A percentile compares a stretch with the other conserved stretches of the same genome.
phyloP scores from a whole-genome alignment of 352 stramenopile genomes.

The Pythium dissotocum region DNA sequence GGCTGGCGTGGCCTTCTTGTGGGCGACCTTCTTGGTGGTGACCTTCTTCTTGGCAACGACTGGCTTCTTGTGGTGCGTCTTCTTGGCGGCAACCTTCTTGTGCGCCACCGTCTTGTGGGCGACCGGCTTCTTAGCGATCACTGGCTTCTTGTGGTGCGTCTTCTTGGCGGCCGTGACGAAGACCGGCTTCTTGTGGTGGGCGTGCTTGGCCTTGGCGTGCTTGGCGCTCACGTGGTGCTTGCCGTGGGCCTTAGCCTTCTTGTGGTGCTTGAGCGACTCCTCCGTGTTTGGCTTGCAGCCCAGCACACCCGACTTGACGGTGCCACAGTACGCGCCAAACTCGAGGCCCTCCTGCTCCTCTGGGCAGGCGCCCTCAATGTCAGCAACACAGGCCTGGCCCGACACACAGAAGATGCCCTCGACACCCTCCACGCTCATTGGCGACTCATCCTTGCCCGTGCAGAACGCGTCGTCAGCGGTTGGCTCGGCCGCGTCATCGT shows the following conservation, averaged over 20 bases:
- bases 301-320: constrained; percentile 14
- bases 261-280: constrained; percentile 7
- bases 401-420: constrained; percentile 24
- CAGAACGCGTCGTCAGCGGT: neutral
- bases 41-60: neutral
- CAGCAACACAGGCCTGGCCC: constrained; percentile 16
- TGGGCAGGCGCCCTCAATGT: constrained; percentile 17
- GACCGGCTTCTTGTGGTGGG: constrained; percentile 2
- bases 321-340: constrained; percentile 18
- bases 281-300: constrained; percentile 20
- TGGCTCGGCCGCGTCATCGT: constrained; percentile 10
- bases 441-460: constrained; percentile 16
- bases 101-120: neutral
- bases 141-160: constrained; percentile 11
- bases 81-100: neutral
- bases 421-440: constrained; percentile 23
- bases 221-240: neutral
- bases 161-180: constrained; percentile 5
- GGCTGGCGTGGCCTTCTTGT: neutral
- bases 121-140: constrained; percentile 3
- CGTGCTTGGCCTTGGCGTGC: neutral
- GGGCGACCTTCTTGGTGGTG: constrained; percentile 2
- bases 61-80: constrained; percentile 3
- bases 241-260: constrained; percentile 6
- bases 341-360: constrained; percentile 16